Conservation (phyloP, 805 yeast species). For the Yarrowia deformans region DNA sequence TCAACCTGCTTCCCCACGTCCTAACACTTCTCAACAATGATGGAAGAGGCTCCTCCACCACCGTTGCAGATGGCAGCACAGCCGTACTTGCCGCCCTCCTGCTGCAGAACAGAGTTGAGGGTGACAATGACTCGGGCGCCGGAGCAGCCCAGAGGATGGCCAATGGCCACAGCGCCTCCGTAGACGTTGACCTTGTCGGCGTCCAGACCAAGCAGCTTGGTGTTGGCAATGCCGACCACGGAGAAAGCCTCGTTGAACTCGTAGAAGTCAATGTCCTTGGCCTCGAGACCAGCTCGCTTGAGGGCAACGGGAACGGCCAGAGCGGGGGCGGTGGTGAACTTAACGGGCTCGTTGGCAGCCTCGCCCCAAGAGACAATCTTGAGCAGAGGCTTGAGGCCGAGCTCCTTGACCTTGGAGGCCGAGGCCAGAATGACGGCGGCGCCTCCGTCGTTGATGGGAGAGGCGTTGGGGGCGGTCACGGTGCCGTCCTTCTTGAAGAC, state of each 20-base stretch:
- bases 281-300: constrained; percentile 75
- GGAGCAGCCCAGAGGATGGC: constrained; percentile 94
- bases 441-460: constrained; percentile 97
- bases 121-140: constrained; percentile 95
- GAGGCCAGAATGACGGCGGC: constrained; percentile 92
- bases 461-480: constrained; percentile 96
- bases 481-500: constrained; percentile 97
- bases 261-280: constrained; percentile 80
- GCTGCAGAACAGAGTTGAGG: constrained; percentile 75
- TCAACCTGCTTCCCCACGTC: constrained; percentile 36
- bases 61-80: constrained; percentile 98
- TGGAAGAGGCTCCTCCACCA: constrained; percentile 98
- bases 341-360: constrained; percentile 93
- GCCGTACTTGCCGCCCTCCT: constrained; percentile 89
- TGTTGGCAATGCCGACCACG: constrained; percentile 92
- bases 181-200: constrained; percentile 81
- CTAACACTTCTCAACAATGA: constrained; percentile 69
- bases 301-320: constrained; percentile 96
- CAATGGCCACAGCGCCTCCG: constrained; percentile 97
- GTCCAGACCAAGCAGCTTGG: constrained; percentile 67
- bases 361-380: constrained; percentile 95
- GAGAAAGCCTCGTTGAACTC: constrained; percentile 99
- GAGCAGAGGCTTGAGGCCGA: constrained; percentile 87
- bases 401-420: constrained; percentile 82
- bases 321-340: constrained; percentile 95